Conservation (phyloP, 352 stramenopile genomes). For the Globisporangium uncinulatum region DNA sequence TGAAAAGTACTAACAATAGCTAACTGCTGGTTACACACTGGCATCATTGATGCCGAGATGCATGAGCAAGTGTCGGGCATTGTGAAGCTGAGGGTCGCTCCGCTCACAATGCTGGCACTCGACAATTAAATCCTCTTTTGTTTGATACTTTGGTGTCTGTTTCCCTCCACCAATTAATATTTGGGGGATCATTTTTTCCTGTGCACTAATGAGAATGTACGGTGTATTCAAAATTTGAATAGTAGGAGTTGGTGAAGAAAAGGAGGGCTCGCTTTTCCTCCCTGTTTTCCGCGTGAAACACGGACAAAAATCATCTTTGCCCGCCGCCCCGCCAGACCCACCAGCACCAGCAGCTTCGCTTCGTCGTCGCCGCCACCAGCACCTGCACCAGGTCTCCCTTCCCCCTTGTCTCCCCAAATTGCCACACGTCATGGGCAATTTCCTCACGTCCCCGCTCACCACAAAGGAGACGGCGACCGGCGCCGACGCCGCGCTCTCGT, state of each 20-base stretch:
- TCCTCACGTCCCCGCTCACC: slow-evolving; percentile 67
- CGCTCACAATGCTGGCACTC: not conserved
- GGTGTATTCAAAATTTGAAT: too few relatives aligned
- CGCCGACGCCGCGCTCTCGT: slow-evolving; percentile 50
- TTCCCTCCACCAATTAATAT: not conserved
- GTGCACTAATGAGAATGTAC: too few relatives aligned
- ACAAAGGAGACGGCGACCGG: slow-evolving; percentile 64
- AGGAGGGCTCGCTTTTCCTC: too few relatives aligned
- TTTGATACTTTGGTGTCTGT: too few relatives aligned
- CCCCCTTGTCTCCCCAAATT: too few relatives aligned
- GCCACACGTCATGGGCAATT: slow-evolving; percentile 62
- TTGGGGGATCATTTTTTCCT: too few relatives aligned
- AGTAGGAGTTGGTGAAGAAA: too few relatives aligned
- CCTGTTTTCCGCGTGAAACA: too few relatives aligned
- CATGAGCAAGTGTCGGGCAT: not conserved
- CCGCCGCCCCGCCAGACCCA: too few relatives aligned
- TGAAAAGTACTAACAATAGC: not conserved
- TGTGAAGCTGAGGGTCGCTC: not conserved
- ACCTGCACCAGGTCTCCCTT: not conserved
- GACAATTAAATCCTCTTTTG: not conserved
- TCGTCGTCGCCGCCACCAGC: not conserved
- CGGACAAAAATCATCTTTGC: too few relatives aligned
- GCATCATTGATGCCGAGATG: not conserved
- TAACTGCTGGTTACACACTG: not conserved
- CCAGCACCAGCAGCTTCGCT: slow-evolving; percentile 15